Percentiles rank a stretch among this genome's conserved stretches.
These are phyloP conservation scores for Citrus medica DNA, from an alignment of 345 rosid genomes.

Conservation along the genomic window DNA sequence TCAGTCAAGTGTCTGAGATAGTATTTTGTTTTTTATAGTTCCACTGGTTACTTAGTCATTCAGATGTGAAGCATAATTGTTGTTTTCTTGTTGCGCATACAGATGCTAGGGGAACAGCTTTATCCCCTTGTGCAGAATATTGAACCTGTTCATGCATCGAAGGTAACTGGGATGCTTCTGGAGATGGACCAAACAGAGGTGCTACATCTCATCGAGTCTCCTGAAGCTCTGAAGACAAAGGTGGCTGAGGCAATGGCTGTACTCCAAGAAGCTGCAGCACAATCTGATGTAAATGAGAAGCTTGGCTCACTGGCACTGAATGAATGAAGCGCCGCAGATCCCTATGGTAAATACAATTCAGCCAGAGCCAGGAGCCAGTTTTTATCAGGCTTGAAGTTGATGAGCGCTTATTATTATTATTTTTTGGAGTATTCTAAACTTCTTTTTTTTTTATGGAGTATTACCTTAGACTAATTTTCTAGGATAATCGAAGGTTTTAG, in stretches of 20 bases:
- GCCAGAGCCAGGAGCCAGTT: conserved; percentile 1
- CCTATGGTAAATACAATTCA: not conserved
- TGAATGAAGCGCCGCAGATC: conserved; percentile 5
- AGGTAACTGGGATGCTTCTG: conserved; percentile 77
- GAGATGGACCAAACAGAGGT: conserved; percentile 83
- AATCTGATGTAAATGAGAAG: conserved; percentile 33
- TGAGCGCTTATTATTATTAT: not conserved
- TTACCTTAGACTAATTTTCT: too few relatives aligned
- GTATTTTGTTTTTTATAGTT: too few relatives aligned
- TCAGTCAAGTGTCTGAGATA: not conserved
- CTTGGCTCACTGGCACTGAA: conserved; percentile 24
- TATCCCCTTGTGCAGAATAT: conserved; percentile 60
- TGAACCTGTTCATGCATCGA: conserved; percentile 49
- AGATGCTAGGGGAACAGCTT: conserved; percentile 80
- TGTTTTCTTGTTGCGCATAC: not conserved
- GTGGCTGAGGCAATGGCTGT: conserved; percentile 70
- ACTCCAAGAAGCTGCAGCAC: conserved; percentile 35
- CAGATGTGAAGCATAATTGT: too few relatives aligned
- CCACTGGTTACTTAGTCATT: not conserved
- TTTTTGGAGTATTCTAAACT: too few relatives aligned
- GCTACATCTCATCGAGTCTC: conserved; percentile 65
- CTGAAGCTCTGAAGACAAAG: conserved; percentile 62
- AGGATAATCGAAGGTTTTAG: too few relatives aligned
- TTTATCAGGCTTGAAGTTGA: conserved; percentile 16
- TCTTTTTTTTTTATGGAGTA: too few relatives aligned